These are phyloP conservation scores for Neopestalotiopsis sp. DNA, from an alignment of 2,329 filamentous ascomycete genomes.

Conservation along the genomic window DNA sequence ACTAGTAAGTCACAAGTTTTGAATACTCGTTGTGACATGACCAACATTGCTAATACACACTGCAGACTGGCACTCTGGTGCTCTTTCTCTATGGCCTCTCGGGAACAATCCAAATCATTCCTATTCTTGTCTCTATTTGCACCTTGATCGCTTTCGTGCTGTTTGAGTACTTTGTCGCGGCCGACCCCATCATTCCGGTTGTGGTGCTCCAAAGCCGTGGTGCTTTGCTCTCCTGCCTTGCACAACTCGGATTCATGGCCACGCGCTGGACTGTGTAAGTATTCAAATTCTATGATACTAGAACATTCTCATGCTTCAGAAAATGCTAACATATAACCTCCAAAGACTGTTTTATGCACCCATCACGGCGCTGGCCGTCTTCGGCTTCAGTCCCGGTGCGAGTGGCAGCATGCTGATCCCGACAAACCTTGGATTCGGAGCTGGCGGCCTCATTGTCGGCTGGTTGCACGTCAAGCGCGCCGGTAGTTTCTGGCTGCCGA, in stretches of 20 bases:
- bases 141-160: conserved; percentile 59
- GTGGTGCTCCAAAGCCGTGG: conserved; percentile 71
- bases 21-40: background rate
- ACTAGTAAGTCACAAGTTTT: conserved; percentile 52
- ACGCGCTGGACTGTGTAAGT: conserved; percentile 71
- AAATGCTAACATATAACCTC: no score
- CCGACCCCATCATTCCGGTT: conserved; percentile 78
- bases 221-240: conserved; percentile 74
- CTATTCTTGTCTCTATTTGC: conserved; percentile 63
- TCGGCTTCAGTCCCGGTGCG: conserved; percentile 69
- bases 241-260: conserved; percentile 80
- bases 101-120: conserved; percentile 61
- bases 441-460: conserved; percentile 75
- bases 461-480: conserved; percentile 75
- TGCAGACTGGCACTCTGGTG: conserved; percentile 66
- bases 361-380: conserved; percentile 78
- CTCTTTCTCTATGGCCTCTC: conserved; percentile 76
- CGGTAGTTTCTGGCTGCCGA: conserved; percentile 74
- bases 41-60: conserved; percentile 14
- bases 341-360: conserved; percentile 74
- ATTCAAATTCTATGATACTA: no score
- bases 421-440: conserved; percentile 79
- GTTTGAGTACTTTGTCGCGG: conserved; percentile 67
- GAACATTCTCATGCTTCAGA: no score
- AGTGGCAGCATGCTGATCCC: conserved; percentile 80